These are phyloP conservation scores for Carex cristatella DNA, from an alignment of 176 grass and related monocot species.

Conservation along the genomic window DNA sequence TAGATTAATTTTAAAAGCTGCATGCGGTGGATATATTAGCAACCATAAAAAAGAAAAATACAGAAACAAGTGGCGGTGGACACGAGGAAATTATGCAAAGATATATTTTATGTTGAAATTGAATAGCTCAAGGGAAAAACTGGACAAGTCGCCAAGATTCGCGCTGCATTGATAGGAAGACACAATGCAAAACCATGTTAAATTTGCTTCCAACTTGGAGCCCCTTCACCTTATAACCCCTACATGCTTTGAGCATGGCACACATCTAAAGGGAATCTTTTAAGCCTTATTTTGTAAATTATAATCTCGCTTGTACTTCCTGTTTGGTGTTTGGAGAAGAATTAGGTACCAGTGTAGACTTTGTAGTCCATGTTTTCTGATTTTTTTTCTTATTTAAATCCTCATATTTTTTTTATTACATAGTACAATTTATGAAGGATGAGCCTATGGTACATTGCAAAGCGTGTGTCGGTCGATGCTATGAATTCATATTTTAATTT, in stretches of 20 bases:
- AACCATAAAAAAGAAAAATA: not conserved
- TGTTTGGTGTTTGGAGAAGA: not conserved
- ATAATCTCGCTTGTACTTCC: not conserved
- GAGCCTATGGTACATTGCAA: too few species aligned
- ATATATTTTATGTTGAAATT: not conserved
- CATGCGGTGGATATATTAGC: not conserved
- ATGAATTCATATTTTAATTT: too few species aligned
- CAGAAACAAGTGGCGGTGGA: not conserved
- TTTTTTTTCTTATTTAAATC: not conserved
- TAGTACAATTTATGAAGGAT: not conserved
- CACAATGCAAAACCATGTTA: conserved; percentile 6
- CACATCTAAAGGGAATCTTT: conserved; percentile 31
- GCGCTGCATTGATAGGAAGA: conserved; percentile 30
- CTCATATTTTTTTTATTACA: too few species aligned
- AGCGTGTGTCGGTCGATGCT: too few species aligned
- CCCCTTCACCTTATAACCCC: conserved; percentile 15
- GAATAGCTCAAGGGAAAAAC: not conserved
- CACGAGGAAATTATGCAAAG: not conserved
- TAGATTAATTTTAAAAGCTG: not conserved
- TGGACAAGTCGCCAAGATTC: conserved; percentile 26
- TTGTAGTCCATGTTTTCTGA: not conserved
- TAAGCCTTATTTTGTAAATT: not conserved
- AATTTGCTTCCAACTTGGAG: conserved; percentile 15
- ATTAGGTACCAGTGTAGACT: not conserved
- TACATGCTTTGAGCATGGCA: conserved; percentile 6